Conservation (phyloP, 2,329 filamentous ascomycete genomes). For the Drechmeria coniospora region DNA sequence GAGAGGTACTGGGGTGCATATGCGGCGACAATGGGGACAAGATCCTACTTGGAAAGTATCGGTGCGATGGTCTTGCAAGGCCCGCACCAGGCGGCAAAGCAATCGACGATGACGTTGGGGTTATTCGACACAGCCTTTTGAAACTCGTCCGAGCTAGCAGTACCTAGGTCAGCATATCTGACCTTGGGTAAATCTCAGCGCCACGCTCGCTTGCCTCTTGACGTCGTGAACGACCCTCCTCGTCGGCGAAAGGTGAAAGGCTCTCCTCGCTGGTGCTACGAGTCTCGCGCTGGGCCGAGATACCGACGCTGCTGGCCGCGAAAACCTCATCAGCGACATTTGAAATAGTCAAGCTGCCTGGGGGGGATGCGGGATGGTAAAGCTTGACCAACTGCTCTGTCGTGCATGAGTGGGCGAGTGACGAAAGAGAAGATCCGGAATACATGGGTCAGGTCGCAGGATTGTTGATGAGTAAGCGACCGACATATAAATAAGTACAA, state of each 20-base stretch:
- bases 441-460: too few species aligned
- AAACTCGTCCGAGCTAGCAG: slow-evolving; percentile 42
- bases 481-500: too few species aligned
- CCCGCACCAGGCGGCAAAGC: slow-evolving; percentile 81
- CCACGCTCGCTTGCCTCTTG: slow-evolving; percentile 15
- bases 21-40: background rate
- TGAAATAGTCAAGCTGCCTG: too few species aligned
- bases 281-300: background rate
- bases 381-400: too few species aligned
- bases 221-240: slow-evolving; percentile 31
- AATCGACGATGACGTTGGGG: slow-evolving; percentile 63
- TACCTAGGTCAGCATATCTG: slow-evolving; percentile 1
- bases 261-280: slow-evolving; percentile 4
- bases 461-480: too few species aligned
- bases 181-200: background rate
- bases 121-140: slow-evolving; percentile 31
- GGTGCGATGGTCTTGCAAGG: slow-evolving; percentile 86
- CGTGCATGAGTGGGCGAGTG: too few species aligned
- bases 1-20: background rate
- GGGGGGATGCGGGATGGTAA: too few species aligned
- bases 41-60: slow-evolving; percentile 29
- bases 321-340: slow-evolving; percentile 1
- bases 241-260: slow-evolving; percentile 21
- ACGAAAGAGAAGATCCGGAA: too few species aligned
- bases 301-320: slow-evolving; percentile 1